Conservation (phyloP, 768 basidiomycete genomes). For the Xerocomellus chrysenteron region DNA sequence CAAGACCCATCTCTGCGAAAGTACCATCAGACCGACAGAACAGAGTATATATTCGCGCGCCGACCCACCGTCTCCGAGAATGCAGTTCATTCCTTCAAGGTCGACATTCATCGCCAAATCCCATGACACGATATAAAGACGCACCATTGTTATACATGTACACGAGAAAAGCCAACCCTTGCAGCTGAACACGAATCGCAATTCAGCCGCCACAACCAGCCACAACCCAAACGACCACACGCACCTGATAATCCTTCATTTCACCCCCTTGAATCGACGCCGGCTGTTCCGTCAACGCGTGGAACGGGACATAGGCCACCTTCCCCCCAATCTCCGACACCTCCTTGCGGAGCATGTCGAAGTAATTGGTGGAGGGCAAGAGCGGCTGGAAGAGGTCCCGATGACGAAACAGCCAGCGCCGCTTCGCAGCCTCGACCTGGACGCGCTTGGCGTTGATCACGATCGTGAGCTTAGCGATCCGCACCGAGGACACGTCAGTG, state of each 20-base stretch:
- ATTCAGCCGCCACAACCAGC: constrained; percentile 1
- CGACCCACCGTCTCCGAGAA: constrained; percentile 64
- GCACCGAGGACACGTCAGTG: not conserved
- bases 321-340: constrained; percentile 28
- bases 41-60: not conserved
- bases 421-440: constrained; percentile 40
- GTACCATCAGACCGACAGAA: not conserved
- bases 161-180: constrained; percentile 64
- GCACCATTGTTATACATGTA: constrained; percentile 67
- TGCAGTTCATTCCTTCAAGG: constrained; percentile 58
- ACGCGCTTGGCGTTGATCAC: constrained; percentile 38
- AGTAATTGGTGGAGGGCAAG: constrained; percentile 42
- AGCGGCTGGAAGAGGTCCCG: constrained; percentile 46
- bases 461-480: constrained; percentile 40
- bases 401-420: constrained; percentile 47
- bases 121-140: not conserved
- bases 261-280: constrained; percentile 49
- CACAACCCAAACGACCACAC: constrained; percentile 3
- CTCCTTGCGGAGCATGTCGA: constrained; percentile 36
- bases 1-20: constrained; percentile 57
- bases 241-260: constrained; percentile 73
- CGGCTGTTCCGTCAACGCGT: constrained; percentile 47
- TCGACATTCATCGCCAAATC: not conserved
- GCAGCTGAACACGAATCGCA: constrained; percentile 36
- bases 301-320: constrained; percentile 36